phyloP scores from a whole-genome alignment of 2,329 filamentous ascomycete genomes.

The Colletotrichum gloeosporioides region DNA sequence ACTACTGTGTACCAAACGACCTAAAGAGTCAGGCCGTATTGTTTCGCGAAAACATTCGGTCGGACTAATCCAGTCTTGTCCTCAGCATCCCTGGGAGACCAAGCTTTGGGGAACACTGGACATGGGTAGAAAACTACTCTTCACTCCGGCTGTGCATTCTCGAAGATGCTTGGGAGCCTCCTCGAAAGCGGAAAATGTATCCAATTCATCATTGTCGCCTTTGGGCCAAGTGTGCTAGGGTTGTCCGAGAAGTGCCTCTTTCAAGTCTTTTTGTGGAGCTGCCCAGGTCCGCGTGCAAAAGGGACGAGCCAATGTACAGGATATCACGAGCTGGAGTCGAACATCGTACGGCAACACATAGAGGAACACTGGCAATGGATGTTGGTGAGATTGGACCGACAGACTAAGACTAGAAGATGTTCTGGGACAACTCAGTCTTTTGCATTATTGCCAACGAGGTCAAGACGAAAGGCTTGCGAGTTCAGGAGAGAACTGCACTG shows the following conservation, averaged over 20 bases:
- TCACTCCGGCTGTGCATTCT: neutral
- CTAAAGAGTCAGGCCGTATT: neutral
- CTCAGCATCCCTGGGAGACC: neutral
- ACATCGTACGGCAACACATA: neutral
- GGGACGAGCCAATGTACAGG: neutral
- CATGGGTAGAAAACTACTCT: neutral
- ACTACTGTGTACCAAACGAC: neutral
- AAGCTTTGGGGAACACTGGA: neutral
- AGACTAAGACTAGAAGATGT: neutral
- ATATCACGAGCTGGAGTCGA: neutral
- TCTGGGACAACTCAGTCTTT: neutral
- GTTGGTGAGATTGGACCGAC: neutral
- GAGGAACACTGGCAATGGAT: neutral
- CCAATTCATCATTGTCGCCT: neutral
- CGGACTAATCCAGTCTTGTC: neutral
- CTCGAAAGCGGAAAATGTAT: neutral
- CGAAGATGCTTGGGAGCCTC: neutral
- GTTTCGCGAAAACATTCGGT: neutral
- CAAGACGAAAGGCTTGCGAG: neutral
- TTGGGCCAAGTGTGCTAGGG: neutral
- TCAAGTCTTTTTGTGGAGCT: neutral
- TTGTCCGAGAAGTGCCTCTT: neutral
- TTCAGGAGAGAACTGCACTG: neutral
- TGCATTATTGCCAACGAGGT: neutral
- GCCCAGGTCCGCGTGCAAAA: neutral